These are phyloP conservation scores for Dendrobium officinale DNA, from an alignment of 106 monocot species.

Conservation along the genomic window DNA sequence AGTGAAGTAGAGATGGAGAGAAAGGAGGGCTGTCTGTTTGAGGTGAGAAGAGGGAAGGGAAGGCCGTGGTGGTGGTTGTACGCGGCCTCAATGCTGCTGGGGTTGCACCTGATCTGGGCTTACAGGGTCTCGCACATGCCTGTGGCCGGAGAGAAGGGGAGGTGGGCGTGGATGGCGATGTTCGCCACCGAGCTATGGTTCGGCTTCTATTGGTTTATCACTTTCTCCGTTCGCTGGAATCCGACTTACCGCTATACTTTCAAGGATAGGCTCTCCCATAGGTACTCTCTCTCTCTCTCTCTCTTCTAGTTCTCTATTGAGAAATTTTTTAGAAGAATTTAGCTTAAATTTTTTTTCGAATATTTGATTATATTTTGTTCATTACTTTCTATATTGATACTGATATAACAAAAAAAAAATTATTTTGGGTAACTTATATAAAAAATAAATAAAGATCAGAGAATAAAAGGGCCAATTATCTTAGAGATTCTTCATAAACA, in stretches of 20 bases:
- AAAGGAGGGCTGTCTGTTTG: constrained; percentile 30
- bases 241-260: constrained; percentile 35
- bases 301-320: neutral
- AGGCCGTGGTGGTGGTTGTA: constrained; percentile 27
- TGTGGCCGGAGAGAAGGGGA: constrained; percentile 12
- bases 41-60: constrained; percentile 26
- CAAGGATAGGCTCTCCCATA: constrained; percentile 41
- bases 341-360: too few species aligned
- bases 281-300: constrained; percentile 15
- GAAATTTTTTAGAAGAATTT: neutral
- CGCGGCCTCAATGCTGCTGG: constrained; percentile 22
- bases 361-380: too few species aligned
- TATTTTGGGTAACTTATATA: too few species aligned
- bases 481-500: too few species aligned
- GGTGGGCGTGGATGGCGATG: constrained; percentile 52
- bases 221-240: constrained; percentile 51
- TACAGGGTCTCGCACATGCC: constrained; percentile 35
- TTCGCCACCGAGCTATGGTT: constrained; percentile 56
- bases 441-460: too few species aligned
- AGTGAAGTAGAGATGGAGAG: neutral
- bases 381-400: too few species aligned
- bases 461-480: too few species aligned
- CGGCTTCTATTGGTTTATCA: constrained; percentile 54
- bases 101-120: constrained; percentile 26
- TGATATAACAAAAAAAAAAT: too few species aligned